Evolutionary conservation across 2,329 filamentous ascomycete species (phyloP).

Genomic region (Plectosphaerella cucumerina): DNA sequence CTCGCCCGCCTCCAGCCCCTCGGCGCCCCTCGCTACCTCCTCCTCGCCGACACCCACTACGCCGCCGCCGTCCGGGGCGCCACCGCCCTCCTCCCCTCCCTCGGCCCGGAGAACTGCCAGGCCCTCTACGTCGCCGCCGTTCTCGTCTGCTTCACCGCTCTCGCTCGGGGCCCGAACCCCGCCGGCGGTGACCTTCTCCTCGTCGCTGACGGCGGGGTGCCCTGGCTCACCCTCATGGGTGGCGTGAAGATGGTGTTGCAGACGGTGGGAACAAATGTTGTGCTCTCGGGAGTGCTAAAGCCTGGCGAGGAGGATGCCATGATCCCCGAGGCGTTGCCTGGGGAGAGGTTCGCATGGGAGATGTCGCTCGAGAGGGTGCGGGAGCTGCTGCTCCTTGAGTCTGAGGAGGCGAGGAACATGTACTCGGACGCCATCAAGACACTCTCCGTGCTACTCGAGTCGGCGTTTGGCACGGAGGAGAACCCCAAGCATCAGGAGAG

Average conservation of each 20-base stretch:
- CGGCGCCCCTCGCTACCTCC: conserved; percentile 5
- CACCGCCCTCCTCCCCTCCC: conserved; percentile 12
- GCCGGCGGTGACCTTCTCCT: conserved; percentile 12
- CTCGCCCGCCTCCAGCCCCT: conserved; percentile 9
- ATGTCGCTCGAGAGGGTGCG: conserved; percentile 8
- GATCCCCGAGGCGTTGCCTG: not conserved
- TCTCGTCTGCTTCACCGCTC: conserved; percentile 15
- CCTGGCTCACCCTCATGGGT: conserved; percentile 14
- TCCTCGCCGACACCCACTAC: conserved; percentile 15
- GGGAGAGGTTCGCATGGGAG: conserved; percentile 10
- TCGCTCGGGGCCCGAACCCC: conserved; percentile 11
- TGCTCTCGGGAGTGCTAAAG: conserved; percentile 11
- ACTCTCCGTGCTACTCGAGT: conserved; percentile 8
- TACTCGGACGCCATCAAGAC: not conserved
- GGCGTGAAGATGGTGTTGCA: conserved; percentile 14
- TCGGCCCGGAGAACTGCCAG: conserved; percentile 14
- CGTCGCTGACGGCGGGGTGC: conserved; percentile 11
- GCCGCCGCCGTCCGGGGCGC: conserved; percentile 12
- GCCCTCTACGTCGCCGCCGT: conserved; percentile 16
- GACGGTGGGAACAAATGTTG: conserved; percentile 8
- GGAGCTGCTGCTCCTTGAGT: conserved; percentile 1
- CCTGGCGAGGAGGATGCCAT: not conserved
- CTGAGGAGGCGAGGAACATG: not conserved
- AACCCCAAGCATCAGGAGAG: conserved; percentile 6
- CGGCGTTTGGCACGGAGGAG: conserved; percentile 8